phyloP scores from a whole-genome alignment of 352 stramenopile species.

The Phytopythium delawarense region DNA sequence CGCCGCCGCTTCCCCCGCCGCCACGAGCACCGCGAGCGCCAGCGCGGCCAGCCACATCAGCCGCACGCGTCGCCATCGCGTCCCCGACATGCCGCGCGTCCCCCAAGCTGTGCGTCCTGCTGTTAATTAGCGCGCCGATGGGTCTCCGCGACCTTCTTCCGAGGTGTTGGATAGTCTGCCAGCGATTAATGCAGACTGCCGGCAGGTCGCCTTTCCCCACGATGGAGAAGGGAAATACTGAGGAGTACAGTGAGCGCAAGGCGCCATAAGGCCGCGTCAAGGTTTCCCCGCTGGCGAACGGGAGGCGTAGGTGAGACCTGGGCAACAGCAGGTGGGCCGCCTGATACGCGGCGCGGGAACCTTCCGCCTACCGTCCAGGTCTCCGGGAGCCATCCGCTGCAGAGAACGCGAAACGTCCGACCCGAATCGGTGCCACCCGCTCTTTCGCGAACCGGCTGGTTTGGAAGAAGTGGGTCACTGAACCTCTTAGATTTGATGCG shows the following conservation, averaged over 20 bases:
- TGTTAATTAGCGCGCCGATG: too few relatives aligned
- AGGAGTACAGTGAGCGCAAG: neutral
- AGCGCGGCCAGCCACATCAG: neutral
- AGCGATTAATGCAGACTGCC: too few relatives aligned
- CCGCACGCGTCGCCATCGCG: slow-evolving; percentile 3
- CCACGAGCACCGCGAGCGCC: neutral
- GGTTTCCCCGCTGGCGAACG: neutral
- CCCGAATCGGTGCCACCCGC: neutral
- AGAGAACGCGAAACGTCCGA: neutral
- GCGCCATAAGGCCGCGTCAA: neutral
- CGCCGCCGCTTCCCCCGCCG: neutral
- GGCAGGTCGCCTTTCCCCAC: neutral
- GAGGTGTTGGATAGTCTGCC: too few relatives aligned
- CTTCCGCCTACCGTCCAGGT: neutral
- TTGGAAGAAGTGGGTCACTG: neutral
- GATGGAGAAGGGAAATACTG: neutral
- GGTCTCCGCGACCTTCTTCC: too few relatives aligned
- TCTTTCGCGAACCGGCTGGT: neutral
- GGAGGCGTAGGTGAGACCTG: neutral
- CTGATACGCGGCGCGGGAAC: neutral
- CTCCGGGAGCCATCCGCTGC: neutral
- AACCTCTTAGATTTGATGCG: neutral
- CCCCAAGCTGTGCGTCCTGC: neutral
- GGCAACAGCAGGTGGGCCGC: neutral
- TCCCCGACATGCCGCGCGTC: neutral